These are phyloP conservation scores for Fusarium virguliforme DNA, from an alignment of 2,329 filamentous ascomycete species.

Conservation along the genomic window DNA sequence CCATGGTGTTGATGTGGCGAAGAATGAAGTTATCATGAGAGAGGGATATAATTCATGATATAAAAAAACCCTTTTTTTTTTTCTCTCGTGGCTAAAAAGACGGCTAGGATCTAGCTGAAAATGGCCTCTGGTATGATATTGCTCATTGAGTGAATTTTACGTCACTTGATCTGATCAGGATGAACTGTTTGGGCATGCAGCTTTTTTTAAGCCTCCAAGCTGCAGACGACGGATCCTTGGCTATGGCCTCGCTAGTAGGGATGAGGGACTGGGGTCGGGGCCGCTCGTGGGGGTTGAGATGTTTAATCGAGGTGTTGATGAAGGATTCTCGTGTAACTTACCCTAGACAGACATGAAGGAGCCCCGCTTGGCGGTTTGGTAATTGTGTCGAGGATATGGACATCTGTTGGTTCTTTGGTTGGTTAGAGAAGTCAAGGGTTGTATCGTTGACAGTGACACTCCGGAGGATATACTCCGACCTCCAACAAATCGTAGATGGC, in stretches of 20 bases:
- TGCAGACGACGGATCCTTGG: constrained; percentile 20
- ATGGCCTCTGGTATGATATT: constrained; percentile 34
- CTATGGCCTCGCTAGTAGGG: constrained; percentile 4
- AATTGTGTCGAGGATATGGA: background rate
- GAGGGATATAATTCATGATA: constrained; percentile 9
- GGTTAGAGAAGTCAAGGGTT: background rate
- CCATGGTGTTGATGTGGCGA: constrained; percentile 31
- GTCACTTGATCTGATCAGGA: constrained; percentile 14
- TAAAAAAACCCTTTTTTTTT: background rate
- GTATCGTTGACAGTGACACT: background rate
- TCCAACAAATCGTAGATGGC: background rate
- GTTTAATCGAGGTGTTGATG: background rate
- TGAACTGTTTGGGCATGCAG: too few species aligned
- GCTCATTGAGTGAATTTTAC: constrained; percentile 42
- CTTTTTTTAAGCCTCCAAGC: constrained; percentile 35
- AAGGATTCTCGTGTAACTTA: background rate
- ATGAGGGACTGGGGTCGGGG: constrained; percentile 5
- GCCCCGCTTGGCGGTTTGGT: too few species aligned
- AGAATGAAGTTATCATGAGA: constrained; percentile 22
- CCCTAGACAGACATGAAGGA: background rate
- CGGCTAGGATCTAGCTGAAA: background rate
- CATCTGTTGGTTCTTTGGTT: background rate
- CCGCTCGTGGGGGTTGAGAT: background rate
- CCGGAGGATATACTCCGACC: constrained; percentile 9
- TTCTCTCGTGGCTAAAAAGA: background rate